Evolutionary conservation across 345 rosid genomes (phyloP).

Genomic region (Corymbia maculata): DNA sequence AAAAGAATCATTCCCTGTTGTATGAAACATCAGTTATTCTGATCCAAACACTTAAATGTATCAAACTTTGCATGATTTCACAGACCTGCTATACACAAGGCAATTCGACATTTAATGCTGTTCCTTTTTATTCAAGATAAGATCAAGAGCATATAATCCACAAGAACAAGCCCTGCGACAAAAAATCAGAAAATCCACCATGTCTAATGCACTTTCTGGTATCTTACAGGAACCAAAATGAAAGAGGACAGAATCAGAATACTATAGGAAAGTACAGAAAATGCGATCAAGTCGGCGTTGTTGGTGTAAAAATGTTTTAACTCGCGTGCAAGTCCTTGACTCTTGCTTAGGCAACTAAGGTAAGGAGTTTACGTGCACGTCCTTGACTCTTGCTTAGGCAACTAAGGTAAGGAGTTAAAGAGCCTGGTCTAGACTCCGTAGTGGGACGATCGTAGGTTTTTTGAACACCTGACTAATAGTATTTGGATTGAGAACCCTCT

Average conservation of each 20-base stretch:
- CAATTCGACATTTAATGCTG: not conserved
- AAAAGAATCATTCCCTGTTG: conserved; percentile 57
- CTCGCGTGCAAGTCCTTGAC: not conserved
- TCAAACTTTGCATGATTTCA: not conserved
- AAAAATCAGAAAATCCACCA: not conserved
- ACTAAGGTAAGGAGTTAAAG: not conserved
- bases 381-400: not conserved
- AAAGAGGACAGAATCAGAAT: not conserved
- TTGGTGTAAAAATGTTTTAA: not conserved
- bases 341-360: not conserved
- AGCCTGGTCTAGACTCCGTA: not conserved
- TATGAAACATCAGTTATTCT: not conserved
- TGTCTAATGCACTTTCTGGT: not conserved
- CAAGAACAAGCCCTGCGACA: not conserved
- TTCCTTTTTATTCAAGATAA: not conserved
- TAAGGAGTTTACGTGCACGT: not conserved
- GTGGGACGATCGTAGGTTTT: not conserved
- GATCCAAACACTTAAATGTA: not conserved
- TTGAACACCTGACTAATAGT: not conserved
- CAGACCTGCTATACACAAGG: not conserved
- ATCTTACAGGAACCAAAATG: not conserved
- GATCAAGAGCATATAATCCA: not conserved
- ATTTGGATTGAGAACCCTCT: not conserved
- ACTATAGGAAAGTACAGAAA: not conserved
- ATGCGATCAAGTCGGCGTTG: not conserved